Conservation (phyloP, 495 filamentous ascomycete genomes). For the Haplographium delicatum region DNA sequence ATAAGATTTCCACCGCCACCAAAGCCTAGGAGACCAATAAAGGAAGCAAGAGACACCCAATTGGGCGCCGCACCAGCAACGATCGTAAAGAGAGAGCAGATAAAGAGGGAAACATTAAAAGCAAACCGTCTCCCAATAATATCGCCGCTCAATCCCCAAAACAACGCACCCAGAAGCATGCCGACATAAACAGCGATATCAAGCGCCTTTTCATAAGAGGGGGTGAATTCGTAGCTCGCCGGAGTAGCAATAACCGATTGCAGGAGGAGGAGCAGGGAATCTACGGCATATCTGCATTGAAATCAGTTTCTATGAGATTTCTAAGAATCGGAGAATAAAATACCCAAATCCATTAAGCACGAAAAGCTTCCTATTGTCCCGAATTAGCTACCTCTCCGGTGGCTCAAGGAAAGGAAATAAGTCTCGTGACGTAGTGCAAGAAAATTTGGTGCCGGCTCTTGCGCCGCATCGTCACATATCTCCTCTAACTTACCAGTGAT, state of each 20-base stretch:
- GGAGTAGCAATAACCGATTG: constrained; percentile 58
- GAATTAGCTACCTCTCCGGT: not conserved
- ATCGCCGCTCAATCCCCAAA: constrained; percentile 77
- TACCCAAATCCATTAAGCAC: constrained; percentile 59
- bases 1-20: constrained; percentile 72
- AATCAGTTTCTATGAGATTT: not conserved
- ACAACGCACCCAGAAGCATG: constrained; percentile 65
- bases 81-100: constrained; percentile 62
- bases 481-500: constrained; percentile 56
- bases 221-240: constrained; percentile 54
- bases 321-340: constrained; percentile 6
- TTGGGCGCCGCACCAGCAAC: constrained; percentile 65
- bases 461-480: too few relatives aligned
- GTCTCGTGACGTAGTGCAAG: not conserved
- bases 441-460: not conserved
- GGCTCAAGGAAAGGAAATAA: not conserved
- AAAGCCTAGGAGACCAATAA: constrained; percentile 64
- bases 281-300: constrained; percentile 54
- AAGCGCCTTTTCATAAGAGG: constrained; percentile 48
- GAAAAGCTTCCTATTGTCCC: constrained; percentile 44
- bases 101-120: constrained; percentile 65
- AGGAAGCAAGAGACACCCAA: constrained; percentile 59
- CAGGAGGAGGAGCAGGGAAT: constrained; percentile 61
- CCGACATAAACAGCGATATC: constrained; percentile 65
- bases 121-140: constrained; percentile 66